Evolutionary conservation across 176 grass and related monocot species (phyloP).

Genomic region (Dendrocalamus sinicus): DNA sequence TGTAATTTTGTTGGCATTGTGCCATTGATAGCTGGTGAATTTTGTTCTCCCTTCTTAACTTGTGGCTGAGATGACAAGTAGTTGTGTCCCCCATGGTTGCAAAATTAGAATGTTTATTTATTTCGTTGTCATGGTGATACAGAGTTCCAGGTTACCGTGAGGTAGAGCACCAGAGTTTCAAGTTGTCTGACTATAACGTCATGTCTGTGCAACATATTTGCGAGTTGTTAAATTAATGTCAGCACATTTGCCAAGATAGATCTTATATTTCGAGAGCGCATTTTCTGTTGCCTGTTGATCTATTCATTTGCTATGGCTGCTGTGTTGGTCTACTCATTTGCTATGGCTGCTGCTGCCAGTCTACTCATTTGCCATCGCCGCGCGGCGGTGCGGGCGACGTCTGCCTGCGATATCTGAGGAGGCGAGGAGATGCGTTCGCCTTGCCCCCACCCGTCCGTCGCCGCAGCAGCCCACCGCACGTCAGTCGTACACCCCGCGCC

Average conservation of each 20-base stretch:
- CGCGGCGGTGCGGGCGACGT: no score
- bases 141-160: conserved; percentile 44
- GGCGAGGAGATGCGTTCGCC: not conserved
- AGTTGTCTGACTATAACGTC: not conserved
- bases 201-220: conserved; percentile 14
- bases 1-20: conserved; percentile 48
- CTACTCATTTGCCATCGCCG: no score
- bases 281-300: not conserved
- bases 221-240: not conserved
- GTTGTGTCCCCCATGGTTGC: conserved; percentile 41
- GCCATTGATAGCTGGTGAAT: conserved; percentile 44
- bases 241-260: not conserved
- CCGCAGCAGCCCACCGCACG: not conserved
- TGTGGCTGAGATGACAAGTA: conserved; percentile 46
- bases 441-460: not conserved
- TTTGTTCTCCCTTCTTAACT: conserved; percentile 59
- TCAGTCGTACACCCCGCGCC: not conserved
- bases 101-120: conserved; percentile 64
- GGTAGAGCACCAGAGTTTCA: conserved; percentile 13
- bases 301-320: not conserved
- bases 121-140: conserved; percentile 40
- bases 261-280: not conserved
- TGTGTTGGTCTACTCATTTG: not conserved
- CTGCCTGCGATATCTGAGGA: no score
- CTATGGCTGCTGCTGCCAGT: not conserved